Evolutionary conservation across 2,329 filamentous ascomycete genomes (phyloP).

Genomic region (Aspergillus aculeatinus): DNA sequence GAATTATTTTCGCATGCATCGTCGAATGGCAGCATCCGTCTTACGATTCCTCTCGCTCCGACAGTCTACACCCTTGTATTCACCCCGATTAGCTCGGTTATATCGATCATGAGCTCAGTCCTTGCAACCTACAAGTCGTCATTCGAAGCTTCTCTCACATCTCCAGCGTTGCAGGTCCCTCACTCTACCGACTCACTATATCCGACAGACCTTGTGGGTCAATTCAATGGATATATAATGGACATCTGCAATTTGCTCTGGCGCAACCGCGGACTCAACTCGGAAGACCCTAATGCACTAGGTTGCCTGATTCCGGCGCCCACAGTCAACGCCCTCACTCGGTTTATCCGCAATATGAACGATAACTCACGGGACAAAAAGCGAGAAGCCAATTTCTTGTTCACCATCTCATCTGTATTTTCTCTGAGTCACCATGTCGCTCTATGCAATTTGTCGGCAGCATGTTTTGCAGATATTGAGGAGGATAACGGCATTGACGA

Average conservation of each 20-base stretch:
- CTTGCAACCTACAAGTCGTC: constrained; percentile 71
- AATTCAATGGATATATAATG: constrained; percentile 82
- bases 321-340: constrained; percentile 45
- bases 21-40: constrained; percentile 58
- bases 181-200: constrained; percentile 45
- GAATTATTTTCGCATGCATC: constrained; percentile 54
- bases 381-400: constrained; percentile 31
- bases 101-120: constrained; percentile 68
- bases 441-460: constrained; percentile 47
- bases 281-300: constrained; percentile 59
- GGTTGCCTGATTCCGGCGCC: constrained; percentile 53
- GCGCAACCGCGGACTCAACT: constrained; percentile 70
- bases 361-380: constrained; percentile 33
- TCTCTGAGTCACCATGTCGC: constrained; percentile 50
- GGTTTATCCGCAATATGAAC: constrained; percentile 44
- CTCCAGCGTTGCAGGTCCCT: constrained; percentile 33
- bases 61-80: constrained; percentile 73
- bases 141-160: constrained; percentile 63
- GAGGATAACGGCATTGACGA: constrained; percentile 39
- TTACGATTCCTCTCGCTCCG: constrained; percentile 66
- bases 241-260: constrained; percentile 83
- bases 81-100: constrained; percentile 58
- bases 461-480: constrained; percentile 50
- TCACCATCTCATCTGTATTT: constrained; percentile 44
- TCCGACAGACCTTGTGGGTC: constrained; percentile 60